A percentile compares a stretch with the other conserved stretches of the same genome.
These are phyloP conservation scores for Starmerella apis DNA, from an alignment of 805 yeast species.

Conservation along the genomic window DNA sequence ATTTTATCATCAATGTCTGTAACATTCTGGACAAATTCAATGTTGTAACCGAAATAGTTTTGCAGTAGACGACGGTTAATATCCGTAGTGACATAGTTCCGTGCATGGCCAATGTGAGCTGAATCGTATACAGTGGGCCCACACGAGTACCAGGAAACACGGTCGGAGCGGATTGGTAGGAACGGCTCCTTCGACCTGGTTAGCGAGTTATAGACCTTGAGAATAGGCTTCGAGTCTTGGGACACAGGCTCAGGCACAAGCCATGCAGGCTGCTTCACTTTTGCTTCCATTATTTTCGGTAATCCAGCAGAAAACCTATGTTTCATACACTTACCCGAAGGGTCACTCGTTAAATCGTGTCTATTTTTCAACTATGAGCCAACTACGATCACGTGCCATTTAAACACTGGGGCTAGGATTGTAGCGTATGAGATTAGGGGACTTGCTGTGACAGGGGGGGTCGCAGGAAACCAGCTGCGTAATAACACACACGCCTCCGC, in stretches of 20 bases:
- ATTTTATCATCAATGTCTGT: slow-evolving; percentile 98
- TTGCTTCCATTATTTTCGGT: slow-evolving; percentile 20
- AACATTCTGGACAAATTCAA: slow-evolving; percentile 86
- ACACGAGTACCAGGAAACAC: slow-evolving; percentile 91
- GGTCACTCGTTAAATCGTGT: background rate
- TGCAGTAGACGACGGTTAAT: slow-evolving; percentile 81
- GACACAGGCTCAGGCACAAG: slow-evolving; percentile 32
- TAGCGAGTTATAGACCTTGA: slow-evolving; percentile 70
- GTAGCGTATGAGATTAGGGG: background rate
- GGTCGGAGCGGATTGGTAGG: slow-evolving; percentile 48
- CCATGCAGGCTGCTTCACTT: slow-evolving; percentile 45
- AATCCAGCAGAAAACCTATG: slow-evolving; percentile 4
- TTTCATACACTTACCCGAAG: slow-evolving; percentile 13
- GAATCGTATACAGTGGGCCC: slow-evolving; percentile 98
- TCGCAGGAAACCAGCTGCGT: background rate
- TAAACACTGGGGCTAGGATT: background rate
- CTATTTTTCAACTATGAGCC: background rate
- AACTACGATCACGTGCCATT: background rate
- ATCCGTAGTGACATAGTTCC: slow-evolving; percentile 91
- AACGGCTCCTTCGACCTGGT: slow-evolving; percentile 74
- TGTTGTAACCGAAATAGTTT: slow-evolving; percentile 84
- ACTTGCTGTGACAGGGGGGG: background rate
- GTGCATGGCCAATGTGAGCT: slow-evolving; percentile 96
- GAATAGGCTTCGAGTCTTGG: slow-evolving; percentile 32
- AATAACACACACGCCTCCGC: background rate